These are phyloP conservation scores for Dioszegia aurantiaca DNA, from an alignment of 768 basidiomycete genomes.

Conservation along the genomic window DNA sequence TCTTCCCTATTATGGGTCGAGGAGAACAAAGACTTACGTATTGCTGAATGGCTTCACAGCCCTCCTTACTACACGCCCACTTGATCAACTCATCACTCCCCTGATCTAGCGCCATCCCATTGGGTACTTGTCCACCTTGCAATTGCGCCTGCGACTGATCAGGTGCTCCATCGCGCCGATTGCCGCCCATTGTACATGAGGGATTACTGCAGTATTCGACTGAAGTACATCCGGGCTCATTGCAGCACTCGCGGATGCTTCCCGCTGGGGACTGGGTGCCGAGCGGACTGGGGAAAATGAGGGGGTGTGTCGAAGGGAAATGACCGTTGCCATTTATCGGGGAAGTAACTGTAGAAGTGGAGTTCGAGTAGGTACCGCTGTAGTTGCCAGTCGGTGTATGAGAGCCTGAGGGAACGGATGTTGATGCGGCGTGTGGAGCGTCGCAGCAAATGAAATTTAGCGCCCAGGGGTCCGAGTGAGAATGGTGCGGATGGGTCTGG, in stretches of 20 bases:
- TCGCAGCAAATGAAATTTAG: constrained; percentile 44
- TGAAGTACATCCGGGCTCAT: constrained; percentile 1
- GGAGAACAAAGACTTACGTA: constrained; percentile 24
- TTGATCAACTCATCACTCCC: constrained; percentile 27
- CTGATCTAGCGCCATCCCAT: constrained; percentile 13
- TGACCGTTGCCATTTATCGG: neutral
- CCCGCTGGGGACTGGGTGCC: too few relatives aligned
- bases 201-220: constrained; percentile 31
- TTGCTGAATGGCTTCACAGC: constrained; percentile 43
- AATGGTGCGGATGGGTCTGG: constrained; percentile 14
- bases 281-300: too few relatives aligned
- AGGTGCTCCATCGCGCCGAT: too few relatives aligned
- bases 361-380: neutral
- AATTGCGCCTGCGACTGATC: too few relatives aligned
- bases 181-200: too few relatives aligned
- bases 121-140: too few relatives aligned
- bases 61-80: constrained; percentile 46
- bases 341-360: neutral
- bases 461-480: constrained; percentile 40
- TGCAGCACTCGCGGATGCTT: constrained; percentile 18
- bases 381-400: constrained; percentile 3
- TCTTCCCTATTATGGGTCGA: neutral
- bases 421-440: constrained; percentile 33
- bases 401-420: constrained; percentile 16
- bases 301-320: too few relatives aligned